Conservation (phyloP, 495 filamentous ascomycete species). For the Aspergillus sclerotioniger region DNA sequence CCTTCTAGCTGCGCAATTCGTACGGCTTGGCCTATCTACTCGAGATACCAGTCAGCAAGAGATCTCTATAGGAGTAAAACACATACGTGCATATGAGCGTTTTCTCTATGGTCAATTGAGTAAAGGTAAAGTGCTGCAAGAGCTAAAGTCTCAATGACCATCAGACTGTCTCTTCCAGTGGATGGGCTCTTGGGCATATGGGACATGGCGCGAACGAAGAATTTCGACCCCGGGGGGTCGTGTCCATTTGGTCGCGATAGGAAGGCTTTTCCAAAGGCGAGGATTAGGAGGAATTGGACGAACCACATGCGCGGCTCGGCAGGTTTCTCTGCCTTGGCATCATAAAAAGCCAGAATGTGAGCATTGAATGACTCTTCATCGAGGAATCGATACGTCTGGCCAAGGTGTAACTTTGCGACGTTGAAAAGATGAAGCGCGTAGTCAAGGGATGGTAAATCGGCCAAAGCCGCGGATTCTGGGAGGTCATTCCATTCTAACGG, state of each 20-base stretch:
- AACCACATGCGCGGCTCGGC: slow-evolving; percentile 33
- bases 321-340: slow-evolving; percentile 18
- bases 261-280: slow-evolving; percentile 42
- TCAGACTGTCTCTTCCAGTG: slow-evolving; percentile 28
- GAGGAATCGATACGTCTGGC: slow-evolving; percentile 35
- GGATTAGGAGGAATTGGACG: slow-evolving; percentile 37
- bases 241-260: slow-evolving; percentile 21
- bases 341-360: slow-evolving; percentile 32
- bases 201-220: slow-evolving; percentile 40
- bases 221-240: slow-evolving; percentile 32
- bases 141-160: slow-evolving; percentile 34
- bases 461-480: slow-evolving; percentile 24
- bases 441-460: slow-evolving; percentile 33
- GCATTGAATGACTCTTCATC: slow-evolving; percentile 31
- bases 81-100: slow-evolving; percentile 36
- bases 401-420: slow-evolving; percentile 37
- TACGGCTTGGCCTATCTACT: slow-evolving; percentile 38
- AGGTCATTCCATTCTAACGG: slow-evolving; percentile 28
- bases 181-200: slow-evolving; percentile 32
- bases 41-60: neutral
- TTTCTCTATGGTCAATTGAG: slow-evolving; percentile 32
- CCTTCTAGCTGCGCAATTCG: slow-evolving; percentile 37
- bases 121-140: slow-evolving; percentile 37
- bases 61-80: too few species aligned
- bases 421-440: slow-evolving; percentile 37